These are phyloP conservation scores for Alternaria alternata DNA, from an alignment of 2,329 filamentous ascomycete genomes.

Conservation along the genomic window DNA sequence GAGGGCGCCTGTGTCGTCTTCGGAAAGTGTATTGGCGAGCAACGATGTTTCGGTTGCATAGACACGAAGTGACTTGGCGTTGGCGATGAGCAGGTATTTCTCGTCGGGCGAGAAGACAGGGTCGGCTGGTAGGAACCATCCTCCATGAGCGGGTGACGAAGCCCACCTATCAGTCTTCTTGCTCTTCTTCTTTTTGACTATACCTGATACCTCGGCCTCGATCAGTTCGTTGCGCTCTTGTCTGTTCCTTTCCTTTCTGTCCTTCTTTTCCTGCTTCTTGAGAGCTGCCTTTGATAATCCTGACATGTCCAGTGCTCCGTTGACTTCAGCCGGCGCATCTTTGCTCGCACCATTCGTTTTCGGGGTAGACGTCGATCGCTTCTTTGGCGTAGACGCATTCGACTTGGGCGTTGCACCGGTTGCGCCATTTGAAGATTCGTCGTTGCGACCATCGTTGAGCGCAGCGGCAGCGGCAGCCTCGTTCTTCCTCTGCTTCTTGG, in stretches of 20 bases:
- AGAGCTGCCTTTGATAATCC: conserved; percentile 10
- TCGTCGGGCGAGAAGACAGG: conserved; percentile 67
- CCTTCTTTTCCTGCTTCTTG: conserved; percentile 20
- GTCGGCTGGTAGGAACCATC: conserved; percentile 64
- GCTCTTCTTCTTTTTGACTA: conserved; percentile 32
- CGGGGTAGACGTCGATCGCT: conserved; percentile 19
- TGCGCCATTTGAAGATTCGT: conserved; percentile 22
- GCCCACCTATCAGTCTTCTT: conserved; percentile 32
- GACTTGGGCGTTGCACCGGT: conserved; percentile 23
- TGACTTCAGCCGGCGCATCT: conserved; percentile 16
- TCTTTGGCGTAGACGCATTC: conserved; percentile 21
- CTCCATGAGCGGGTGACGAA: conserved; percentile 61
- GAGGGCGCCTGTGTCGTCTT: conserved; percentile 54
- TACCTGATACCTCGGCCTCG: conserved; percentile 1
- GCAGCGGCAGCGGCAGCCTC: conserved; percentile 23
- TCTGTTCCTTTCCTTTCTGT: conserved; percentile 19
- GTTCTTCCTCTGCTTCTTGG: conserved; percentile 40
- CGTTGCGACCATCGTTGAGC: conserved; percentile 19
- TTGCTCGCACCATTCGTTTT: conserved; percentile 20
- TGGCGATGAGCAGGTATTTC: conserved; percentile 74
- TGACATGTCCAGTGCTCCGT: conserved; percentile 2
- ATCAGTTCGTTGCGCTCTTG: conserved; percentile 7
- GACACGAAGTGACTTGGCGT: conserved; percentile 77
- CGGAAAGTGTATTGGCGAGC: conserved; percentile 74
- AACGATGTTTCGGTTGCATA: conserved; percentile 85